A percentile compares a stretch with the other conserved stretches of the same genome.
These are phyloP conservation scores for Xanthoparmelia taractica DNA, from an alignment of 495 filamentous ascomycete genomes.

Conservation along the genomic window DNA sequence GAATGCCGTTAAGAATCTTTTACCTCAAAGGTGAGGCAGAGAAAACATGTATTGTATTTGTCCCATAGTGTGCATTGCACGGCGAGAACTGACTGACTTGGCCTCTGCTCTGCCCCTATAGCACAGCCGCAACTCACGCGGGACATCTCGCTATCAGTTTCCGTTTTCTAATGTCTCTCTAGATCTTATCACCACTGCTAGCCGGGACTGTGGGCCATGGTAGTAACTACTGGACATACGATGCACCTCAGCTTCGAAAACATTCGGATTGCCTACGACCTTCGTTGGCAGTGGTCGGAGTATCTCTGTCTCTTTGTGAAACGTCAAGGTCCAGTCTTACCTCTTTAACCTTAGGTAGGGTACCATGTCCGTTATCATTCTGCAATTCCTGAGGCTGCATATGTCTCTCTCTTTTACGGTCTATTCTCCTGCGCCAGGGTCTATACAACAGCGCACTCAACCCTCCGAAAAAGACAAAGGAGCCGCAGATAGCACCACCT, in stretches of 20 bases:
- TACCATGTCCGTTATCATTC: neutral
- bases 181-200: neutral
- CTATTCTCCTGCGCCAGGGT: slow-evolving; percentile 64
- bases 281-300: neutral
- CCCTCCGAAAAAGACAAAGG: slow-evolving; percentile 69
- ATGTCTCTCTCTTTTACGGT: slow-evolving; percentile 29
- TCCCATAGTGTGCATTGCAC: slow-evolving; percentile 6
- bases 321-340: neutral
- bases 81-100: neutral
- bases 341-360: neutral
- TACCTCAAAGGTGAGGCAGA: slow-evolving; percentile 56
- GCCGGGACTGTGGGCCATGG: neutral
- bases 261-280: neutral
- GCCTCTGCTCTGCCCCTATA: neutral
- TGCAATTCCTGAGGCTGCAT: slow-evolving; percentile 9
- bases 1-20: slow-evolving; percentile 66
- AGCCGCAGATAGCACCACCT: slow-evolving; percentile 65
- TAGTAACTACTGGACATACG: neutral
- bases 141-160: neutral
- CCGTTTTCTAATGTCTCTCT: neutral
- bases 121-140: neutral
- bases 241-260: neutral
- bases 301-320: slow-evolving; percentile 1
- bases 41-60: neutral
- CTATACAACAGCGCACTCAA: slow-evolving; percentile 64